Base-by-base conservation (phyloP, 129 eudicot genomes). In the Artemisia tridentata region DNA sequence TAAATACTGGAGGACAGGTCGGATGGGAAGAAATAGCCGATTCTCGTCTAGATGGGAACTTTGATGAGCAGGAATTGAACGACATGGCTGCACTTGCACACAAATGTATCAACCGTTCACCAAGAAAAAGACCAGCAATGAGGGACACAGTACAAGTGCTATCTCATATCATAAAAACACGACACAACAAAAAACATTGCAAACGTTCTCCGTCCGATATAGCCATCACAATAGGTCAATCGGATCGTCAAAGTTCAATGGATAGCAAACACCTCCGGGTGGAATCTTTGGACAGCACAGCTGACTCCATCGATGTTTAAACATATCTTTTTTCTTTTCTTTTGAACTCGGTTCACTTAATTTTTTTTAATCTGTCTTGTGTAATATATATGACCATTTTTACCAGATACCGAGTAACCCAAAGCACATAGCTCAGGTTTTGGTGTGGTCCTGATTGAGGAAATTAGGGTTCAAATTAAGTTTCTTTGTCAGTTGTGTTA, bases 1-100 rank as follows among this genome's bases (percentile, higher is more conserved):
- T 92, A 88, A 88, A 81, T 45, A 80, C 87, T 0, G 96, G 73
- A 68, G 98, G 91, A n/a, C 84, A 87, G 68, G 86, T 68, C 20
- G 98, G 91, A 60, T 92, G 98, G 96, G 98, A 92, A 34, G 98
- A 92, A 80, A 86, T 92, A 34, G 88, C 82, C 10, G 96, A 92
- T 75, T 81, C 98, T 4, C 90, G 83, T 67, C 88, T 92, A 13
- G 96, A 83, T 11, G 95, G 98, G 20, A 83, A 86, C 54, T 83
- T 88, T 52, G 96, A 86, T 21, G 76, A 65, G 43, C 86, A 72
- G 68, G 98, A 92, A 79, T 81, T 92, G 2, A 83, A 86, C 11
- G 96, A 92, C 14, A 70, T 92, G 75, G 96, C 98, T 18, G 72
- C 85, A 72, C 91, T 88, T 34, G 98, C 98, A 23, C 86, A 92